These are phyloP conservation scores for Haberlea rhodopensis DNA, from an alignment of 257 asterid species.

Conservation along the genomic window DNA sequence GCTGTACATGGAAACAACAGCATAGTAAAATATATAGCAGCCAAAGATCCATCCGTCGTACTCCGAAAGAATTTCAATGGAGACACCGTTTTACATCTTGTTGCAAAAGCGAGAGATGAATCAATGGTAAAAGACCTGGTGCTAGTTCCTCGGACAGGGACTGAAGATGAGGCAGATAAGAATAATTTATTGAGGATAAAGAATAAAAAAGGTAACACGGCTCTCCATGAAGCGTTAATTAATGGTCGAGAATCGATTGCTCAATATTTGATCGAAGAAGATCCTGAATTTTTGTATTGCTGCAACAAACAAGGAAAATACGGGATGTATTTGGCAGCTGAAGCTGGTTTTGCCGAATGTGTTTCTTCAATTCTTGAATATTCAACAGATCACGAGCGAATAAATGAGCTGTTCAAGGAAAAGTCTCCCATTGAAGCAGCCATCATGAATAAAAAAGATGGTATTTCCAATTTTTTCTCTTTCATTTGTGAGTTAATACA, in stretches of 20 bases:
- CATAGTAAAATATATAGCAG: slow-evolving; percentile 3
- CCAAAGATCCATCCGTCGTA: slow-evolving; percentile 7
- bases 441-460: slow-evolving; percentile 11
- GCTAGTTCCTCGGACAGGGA: neutral
- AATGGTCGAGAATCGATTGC: slow-evolving; percentile 11
- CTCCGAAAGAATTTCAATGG: slow-evolving; percentile 28
- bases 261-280: slow-evolving; percentile 18
- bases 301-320: slow-evolving; percentile 25
- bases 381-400: neutral
- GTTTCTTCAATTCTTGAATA: slow-evolving; percentile 16
- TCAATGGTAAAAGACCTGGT: slow-evolving; percentile 18
- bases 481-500: too few relatives aligned
- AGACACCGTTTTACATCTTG: slow-evolving; percentile 41
- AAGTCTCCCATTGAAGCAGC: slow-evolving; percentile 28
- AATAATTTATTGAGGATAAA: slow-evolving; percentile 3
- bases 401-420: neutral
- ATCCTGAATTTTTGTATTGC: slow-evolving; percentile 15
- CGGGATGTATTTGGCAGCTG: slow-evolving; percentile 33
- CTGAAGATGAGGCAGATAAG: neutral
- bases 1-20: slow-evolving; percentile 17
- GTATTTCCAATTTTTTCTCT: slow-evolving; percentile 14
- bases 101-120: slow-evolving; percentile 37
- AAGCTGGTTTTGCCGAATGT: slow-evolving; percentile 26
- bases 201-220: slow-evolving; percentile 29
- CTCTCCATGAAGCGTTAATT: slow-evolving; percentile 30